Percentiles rank a stretch among this genome's conserved stretches.
These are phyloP conservation scores for Ceratocystis destructans DNA, from an alignment of 2,329 filamentous ascomycete species.

Conservation along the genomic window DNA sequence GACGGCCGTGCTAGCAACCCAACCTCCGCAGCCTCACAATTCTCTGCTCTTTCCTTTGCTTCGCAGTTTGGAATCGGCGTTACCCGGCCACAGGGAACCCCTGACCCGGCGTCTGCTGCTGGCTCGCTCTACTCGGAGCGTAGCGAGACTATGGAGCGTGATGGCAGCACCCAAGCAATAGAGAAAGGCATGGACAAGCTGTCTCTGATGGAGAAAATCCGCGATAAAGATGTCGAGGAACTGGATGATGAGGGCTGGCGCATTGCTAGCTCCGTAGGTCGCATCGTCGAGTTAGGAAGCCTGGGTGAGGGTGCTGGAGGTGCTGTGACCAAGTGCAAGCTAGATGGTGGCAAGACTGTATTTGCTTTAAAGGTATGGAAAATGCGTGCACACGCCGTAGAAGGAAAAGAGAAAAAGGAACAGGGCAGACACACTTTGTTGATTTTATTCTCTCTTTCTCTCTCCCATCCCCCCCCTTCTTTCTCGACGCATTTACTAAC, in stretches of 20 bases:
- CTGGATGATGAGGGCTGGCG: conserved; percentile 91
- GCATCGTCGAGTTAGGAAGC: conserved; percentile 77
- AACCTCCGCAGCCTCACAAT: conserved; percentile 76
- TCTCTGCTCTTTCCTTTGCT: conserved; percentile 69
- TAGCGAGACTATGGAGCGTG: conserved; percentile 50
- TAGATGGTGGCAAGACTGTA: conserved; percentile 83
- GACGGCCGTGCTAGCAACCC: conserved; percentile 69
- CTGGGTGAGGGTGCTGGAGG: conserved; percentile 91
- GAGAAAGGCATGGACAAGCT: conserved; percentile 62
- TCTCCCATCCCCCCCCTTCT: not conserved
- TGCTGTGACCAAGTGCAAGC: conserved; percentile 78
- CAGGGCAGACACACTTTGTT: not conserved
- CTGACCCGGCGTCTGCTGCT: conserved; percentile 79
- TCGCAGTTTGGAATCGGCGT: conserved; percentile 55
- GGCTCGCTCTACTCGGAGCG: conserved; percentile 68
- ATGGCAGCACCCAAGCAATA: conserved; percentile 64
- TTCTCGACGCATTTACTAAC: not conserved
- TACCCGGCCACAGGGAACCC: conserved; percentile 50
- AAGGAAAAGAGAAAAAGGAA: not conserved
- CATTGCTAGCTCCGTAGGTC: conserved; percentile 75
- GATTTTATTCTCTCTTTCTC: not conserved
- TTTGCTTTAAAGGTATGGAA: conserved; percentile 83
- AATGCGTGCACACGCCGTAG: too few relatives aligned
- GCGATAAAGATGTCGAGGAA: conserved; percentile 81
- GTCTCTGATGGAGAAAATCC: conserved; percentile 34